phyloP scores from a whole-genome alignment of 306 rosid species.

The Ochetophila trinervis region DNA sequence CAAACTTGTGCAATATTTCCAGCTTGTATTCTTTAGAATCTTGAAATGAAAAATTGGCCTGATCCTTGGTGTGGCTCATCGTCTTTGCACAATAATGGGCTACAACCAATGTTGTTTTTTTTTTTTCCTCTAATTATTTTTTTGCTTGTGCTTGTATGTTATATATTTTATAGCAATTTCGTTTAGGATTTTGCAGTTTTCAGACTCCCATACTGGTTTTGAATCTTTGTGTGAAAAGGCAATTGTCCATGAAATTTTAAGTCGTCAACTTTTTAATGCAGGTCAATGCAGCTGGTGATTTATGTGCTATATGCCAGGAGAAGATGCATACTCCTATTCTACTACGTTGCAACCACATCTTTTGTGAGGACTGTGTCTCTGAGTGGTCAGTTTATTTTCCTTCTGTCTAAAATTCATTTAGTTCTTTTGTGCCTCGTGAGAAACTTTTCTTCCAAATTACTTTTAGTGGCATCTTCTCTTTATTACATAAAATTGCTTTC shows the following conservation, averaged over 20 bases:
- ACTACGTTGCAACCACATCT: constrained; percentile 86
- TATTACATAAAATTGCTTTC: no score
- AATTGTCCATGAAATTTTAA: constrained; percentile 19
- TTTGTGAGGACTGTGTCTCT: constrained; percentile 90
- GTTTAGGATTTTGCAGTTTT: no score
- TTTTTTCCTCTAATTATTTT: no score
- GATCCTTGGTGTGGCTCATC: no score
- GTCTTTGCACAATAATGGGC: no score
- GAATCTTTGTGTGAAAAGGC: constrained; percentile 2
- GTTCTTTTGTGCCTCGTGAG: neutral
- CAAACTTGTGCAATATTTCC: neutral
- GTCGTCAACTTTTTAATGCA: constrained; percentile 37
- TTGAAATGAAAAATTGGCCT: no score
- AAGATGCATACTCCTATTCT: constrained; percentile 87
- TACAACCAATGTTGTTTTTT: no score
- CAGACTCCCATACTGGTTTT: neutral
- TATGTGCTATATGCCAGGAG: constrained; percentile 93
- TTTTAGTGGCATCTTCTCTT: neutral
- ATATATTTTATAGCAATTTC: no score
- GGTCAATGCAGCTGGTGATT: constrained; percentile 81
- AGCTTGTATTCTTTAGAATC: neutral
- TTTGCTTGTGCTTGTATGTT: no score
- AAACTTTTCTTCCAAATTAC: neutral
- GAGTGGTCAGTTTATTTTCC: constrained; percentile 59
- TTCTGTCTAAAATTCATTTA: neutral